Percentiles rank a stretch among this genome's conserved stretches.
phyloP scores from a whole-genome alignment of 495 filamentous ascomycete species.

The Letharia columbiana region DNA sequence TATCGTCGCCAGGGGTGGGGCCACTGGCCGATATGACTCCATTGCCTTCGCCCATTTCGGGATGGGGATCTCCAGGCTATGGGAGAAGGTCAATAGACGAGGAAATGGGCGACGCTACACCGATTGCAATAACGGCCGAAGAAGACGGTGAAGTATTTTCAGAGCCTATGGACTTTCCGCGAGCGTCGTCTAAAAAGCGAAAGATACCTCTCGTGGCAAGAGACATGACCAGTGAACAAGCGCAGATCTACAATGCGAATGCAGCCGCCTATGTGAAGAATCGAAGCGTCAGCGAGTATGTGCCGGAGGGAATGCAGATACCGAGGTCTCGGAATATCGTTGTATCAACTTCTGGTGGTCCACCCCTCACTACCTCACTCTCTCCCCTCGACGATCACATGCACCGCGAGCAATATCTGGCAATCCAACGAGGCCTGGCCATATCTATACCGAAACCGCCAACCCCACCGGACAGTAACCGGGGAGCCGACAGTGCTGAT shows the following conservation, averaged over 20 bases:
- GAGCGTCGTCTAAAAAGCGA: constrained; percentile 42
- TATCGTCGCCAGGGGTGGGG: constrained; percentile 64
- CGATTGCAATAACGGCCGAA: constrained; percentile 2
- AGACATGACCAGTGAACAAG: constrained; percentile 28
- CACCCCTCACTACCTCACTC: constrained; percentile 34
- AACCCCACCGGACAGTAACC: constrained; percentile 60
- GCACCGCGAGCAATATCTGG: constrained; percentile 75
- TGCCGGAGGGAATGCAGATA: constrained; percentile 58
- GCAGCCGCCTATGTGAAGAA: constrained; percentile 49
- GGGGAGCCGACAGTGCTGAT: constrained; percentile 41
- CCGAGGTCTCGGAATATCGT: constrained; percentile 61
- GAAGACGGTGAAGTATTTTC: background rate
- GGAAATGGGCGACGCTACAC: constrained; percentile 29
- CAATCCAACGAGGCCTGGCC: constrained; percentile 62
- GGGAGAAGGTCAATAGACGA: constrained; percentile 53
- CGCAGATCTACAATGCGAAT: constrained; percentile 27
- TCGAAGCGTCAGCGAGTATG: constrained; percentile 81
- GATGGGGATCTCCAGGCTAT: constrained; percentile 61
- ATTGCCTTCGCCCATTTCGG: constrained; percentile 76
- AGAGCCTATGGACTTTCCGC: constrained; percentile 22
- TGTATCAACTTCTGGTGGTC: constrained; percentile 48
- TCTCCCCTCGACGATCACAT: constrained; percentile 40
- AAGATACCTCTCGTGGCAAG: constrained; percentile 35
- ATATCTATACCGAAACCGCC: constrained; percentile 53
- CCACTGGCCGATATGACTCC: constrained; percentile 89